Evolutionary conservation across 1,284 basidiomycete species (phyloP).

Genomic region (Ceratobasidium theobromae): DNA sequence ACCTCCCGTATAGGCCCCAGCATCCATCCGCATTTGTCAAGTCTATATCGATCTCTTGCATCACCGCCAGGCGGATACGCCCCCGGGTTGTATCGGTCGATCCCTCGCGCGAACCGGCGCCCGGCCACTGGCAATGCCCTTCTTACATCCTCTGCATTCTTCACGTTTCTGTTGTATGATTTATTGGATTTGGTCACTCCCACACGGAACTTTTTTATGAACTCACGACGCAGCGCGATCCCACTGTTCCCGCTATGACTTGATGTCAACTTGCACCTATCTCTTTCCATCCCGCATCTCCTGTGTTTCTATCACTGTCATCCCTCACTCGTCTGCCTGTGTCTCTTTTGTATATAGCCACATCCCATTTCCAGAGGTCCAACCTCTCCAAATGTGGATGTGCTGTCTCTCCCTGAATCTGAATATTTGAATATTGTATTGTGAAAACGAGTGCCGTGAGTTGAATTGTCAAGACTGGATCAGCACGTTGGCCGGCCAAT

Average conservation of each 20-base stretch:
- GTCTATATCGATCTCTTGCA: constrained; percentile 2
- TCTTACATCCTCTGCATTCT: neutral
- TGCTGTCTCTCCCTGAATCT: neutral
- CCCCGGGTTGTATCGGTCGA: constrained; percentile 4
- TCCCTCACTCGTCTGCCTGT: neutral
- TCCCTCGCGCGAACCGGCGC: constrained; percentile 24
- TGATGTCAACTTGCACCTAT: constrained; percentile 7
- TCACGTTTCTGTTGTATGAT: constrained; percentile 1
- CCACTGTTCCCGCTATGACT: constrained; percentile 8
- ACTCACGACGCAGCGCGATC: constrained; percentile 25
- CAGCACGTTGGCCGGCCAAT: too few relatives aligned
- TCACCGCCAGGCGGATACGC: constrained; percentile 6
- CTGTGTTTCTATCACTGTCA: neutral
- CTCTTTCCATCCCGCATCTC: neutral
- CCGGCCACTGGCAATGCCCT: neutral
- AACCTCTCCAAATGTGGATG: constrained; percentile 25
- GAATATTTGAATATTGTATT: neutral
- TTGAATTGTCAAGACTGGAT: neutral
- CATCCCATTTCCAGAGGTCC: constrained; percentile 28
- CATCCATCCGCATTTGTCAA: constrained; percentile 8
- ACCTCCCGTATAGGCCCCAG: constrained; percentile 2
- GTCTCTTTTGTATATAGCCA: neutral
- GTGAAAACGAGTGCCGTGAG: neutral
- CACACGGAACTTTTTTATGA: constrained; percentile 27
- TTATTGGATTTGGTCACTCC: constrained; percentile 22